Evolutionary conservation across 345 rosid genomes (phyloP).

Genomic region (Clarkia xantiana): DNA sequence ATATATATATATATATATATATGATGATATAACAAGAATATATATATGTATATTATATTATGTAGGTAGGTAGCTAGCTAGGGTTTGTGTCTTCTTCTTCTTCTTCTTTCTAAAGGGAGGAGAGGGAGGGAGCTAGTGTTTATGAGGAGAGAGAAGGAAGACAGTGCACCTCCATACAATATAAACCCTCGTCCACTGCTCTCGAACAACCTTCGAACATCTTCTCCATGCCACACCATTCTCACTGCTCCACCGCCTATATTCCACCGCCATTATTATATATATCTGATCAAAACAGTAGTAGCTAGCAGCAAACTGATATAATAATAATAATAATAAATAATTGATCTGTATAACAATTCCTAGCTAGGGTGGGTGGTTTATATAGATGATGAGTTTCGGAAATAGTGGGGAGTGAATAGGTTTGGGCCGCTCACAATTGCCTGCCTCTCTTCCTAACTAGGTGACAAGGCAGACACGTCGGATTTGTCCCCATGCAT

Average conservation of each 20-base stretch:
- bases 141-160: constrained; percentile 42
- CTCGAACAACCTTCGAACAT: constrained; percentile 36
- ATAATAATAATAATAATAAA: background rate
- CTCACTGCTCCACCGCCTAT: constrained; percentile 8
- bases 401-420: background rate
- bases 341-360: background rate
- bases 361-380: background rate
- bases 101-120: too few relatives aligned
- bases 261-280: constrained; percentile 11
- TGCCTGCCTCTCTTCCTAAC: constrained; percentile 1
- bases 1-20: too few relatives aligned
- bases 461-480: constrained; percentile 25
- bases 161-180: constrained; percentile 69
- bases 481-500: constrained; percentile 21
- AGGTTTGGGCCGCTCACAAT: constrained; percentile 8
- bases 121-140: constrained; percentile 11
- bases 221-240: constrained; percentile 28
- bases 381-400: background rate
- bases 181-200: constrained; percentile 52
- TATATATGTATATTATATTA: too few relatives aligned
- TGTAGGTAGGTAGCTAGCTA: too few relatives aligned
- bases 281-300: too few relatives aligned
- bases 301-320: too few relatives aligned
- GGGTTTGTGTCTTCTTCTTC: too few relatives aligned
- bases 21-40: too few relatives aligned